These are phyloP conservation scores for Yamadazyma friedrichii DNA, from an alignment of 1,139 yeast species.

Conservation along the genomic window DNA sequence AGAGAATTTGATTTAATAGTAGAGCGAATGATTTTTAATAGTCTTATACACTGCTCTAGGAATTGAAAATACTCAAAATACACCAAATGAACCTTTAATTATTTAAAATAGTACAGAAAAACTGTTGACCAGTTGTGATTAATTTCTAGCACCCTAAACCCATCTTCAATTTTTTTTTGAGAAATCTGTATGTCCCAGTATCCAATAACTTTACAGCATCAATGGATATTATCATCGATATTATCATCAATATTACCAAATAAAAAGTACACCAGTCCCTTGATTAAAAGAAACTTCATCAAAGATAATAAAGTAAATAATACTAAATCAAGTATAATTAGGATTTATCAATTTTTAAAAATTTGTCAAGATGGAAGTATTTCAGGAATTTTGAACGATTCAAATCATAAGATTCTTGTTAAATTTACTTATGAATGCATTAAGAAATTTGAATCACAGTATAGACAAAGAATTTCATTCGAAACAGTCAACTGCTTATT, in stretches of 20 bases:
- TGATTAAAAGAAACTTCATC: constrained; percentile 21
- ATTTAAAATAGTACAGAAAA: neutral
- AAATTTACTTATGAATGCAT: constrained; percentile 29
- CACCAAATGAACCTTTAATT: no score
- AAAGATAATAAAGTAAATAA: constrained; percentile 6
- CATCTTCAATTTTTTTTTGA: no score
- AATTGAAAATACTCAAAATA: no score
- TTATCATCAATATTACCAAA: constrained; percentile 2
- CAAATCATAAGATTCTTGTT: constrained; percentile 29
- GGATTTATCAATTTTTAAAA: constrained; percentile 26
- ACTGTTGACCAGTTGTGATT: no score
- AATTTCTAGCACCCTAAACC: no score
- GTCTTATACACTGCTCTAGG: no score
- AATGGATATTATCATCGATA: constrained; percentile 22
- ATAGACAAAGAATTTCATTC: constrained; percentile 33
- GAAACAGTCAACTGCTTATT: constrained; percentile 26
- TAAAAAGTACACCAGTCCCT: constrained; percentile 11
- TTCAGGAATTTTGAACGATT: constrained; percentile 32
- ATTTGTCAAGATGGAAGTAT: constrained; percentile 21
- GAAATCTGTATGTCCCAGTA: constrained; percentile 4
- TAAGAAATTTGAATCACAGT: constrained; percentile 26
- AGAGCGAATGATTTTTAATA: no score
- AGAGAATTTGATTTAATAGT: no score
- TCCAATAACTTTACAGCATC: constrained; percentile 23
- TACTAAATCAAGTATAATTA: constrained; percentile 24